Base-by-base conservation (phyloP, 2,329 filamentous ascomycete species). In the Cladosporium sphaerospermum region DNA sequence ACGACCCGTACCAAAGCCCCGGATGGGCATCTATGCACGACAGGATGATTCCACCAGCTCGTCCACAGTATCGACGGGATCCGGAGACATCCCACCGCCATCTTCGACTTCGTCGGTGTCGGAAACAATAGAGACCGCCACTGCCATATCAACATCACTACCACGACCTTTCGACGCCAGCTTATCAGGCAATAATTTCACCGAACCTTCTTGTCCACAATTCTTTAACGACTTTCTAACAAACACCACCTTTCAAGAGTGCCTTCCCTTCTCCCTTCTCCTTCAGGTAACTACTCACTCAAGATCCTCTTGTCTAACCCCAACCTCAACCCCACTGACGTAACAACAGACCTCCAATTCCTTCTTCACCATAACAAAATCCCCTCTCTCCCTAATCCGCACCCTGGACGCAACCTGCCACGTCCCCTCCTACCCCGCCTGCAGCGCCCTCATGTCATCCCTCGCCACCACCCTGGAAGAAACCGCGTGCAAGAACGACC, bases 191-290 rank as follows among this genome's bases (percentile, higher is more conserved):
- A 77, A 73, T 64, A 80, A 79, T 63, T 78, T 78, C 64, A 79
- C 77, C 9, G 66, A 67, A 33, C 50, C 64, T 19, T 72, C 73
- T 4, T 91, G 87, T 64, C 80, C 83, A 3, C 67, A 66, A 4
- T 91, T 92, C 70, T 84, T 95, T 68, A 75, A 80, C 48, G 69
- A 68, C 2, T 82, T 95, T 62, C 77, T 93, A 47, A 72, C 71
- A 44, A 80, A 88, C 64, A 66, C 77, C 5, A 83, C 80, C 3
- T 89, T 93, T 61, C 79, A 81, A 60, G 69, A 78, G 48, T 97
- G 92, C 72, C 82, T 91, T 60, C 89, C 92, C 0, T 76, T 96
- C 54, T 96, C 91, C 1, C 77, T 96, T 62, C 80, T 97, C 59
- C 75, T 97, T 9, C 82, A 88, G 75, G 87, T 88, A 73, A 65